Evolutionary conservation across 257 asterid genomes (phyloP).

Genomic region (Nicotiana obtusifolia): DNA sequence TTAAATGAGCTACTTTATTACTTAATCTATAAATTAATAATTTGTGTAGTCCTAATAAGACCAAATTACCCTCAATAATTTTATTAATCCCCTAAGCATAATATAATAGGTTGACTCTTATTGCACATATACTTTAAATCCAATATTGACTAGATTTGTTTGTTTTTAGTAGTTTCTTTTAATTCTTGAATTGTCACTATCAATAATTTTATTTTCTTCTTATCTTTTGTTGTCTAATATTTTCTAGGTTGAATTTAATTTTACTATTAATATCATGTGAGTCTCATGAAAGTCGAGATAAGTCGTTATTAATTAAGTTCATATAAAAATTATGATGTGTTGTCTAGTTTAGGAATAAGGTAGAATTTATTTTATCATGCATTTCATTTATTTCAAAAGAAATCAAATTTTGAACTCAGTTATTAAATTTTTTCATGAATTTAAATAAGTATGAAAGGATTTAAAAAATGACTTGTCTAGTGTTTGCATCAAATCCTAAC

Average conservation of each 20-base stretch:
- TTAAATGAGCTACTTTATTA: neutral
- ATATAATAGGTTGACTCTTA: neutral
- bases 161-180: neutral
- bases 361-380: neutral
- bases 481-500: neutral
- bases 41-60: neutral
- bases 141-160: neutral
- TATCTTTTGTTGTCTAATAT: neutral
- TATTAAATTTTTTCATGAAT: neutral
- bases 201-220: neutral
- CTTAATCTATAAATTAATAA: too few species aligned
- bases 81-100: neutral
- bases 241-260: neutral
- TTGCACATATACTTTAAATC: neutral
- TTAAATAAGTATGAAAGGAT: neutral
- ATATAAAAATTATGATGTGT: neutral
- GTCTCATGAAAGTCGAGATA: neutral
- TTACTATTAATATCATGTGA: neutral
- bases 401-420: neutral
- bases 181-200: neutral
- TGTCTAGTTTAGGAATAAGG: neutral
- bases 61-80: conserved; percentile 17
- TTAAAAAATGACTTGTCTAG: neutral
- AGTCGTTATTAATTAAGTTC: neutral
- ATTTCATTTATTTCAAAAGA: neutral